Percentiles rank a stretch among this genome's conserved stretches.
These are phyloP conservation scores for Sechiopsis laciniata DNA, from an alignment of 306 rosid genomes.

Conservation along the genomic window DNA sequence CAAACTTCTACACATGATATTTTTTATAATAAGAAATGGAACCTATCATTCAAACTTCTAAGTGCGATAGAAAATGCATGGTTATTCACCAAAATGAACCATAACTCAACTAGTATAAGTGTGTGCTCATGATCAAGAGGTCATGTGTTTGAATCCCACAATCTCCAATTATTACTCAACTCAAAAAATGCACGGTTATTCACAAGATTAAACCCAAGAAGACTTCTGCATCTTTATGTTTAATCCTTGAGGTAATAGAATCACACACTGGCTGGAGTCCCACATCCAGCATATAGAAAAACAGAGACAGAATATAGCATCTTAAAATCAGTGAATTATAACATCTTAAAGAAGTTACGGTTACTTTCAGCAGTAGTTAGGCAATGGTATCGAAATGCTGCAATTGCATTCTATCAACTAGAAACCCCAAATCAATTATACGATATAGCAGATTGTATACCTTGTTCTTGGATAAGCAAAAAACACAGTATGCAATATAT, in stretches of 20 bases:
- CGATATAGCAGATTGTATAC: not conserved
- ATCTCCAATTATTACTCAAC: no score
- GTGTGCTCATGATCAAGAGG: no score
- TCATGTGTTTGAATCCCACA: no score
- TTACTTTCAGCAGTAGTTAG: not conserved
- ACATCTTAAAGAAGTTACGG: not conserved
- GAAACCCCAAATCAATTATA: conserved; percentile 1
- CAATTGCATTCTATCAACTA: not conserved
- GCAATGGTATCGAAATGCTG: not conserved
- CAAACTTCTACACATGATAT: no score
- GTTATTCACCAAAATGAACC: not conserved
- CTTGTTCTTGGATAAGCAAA: not conserved
- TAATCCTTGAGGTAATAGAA: not conserved
- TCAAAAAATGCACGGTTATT: no score
- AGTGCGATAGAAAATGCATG: no score
- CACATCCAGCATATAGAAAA: conserved; percentile 6
- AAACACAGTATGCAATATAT: not conserved
- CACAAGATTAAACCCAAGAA: no score
- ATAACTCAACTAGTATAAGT: no score
- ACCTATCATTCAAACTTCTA: no score
- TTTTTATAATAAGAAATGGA: no score
- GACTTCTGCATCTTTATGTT: not conserved
- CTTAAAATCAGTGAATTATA: not conserved
- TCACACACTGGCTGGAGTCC: not conserved
- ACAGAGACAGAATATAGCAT: not conserved